Percentiles rank a stretch among this genome's conserved stretches.
Conservation (phyloP, 139 green algal genomes). For the Tetraselmis striata region DNA sequence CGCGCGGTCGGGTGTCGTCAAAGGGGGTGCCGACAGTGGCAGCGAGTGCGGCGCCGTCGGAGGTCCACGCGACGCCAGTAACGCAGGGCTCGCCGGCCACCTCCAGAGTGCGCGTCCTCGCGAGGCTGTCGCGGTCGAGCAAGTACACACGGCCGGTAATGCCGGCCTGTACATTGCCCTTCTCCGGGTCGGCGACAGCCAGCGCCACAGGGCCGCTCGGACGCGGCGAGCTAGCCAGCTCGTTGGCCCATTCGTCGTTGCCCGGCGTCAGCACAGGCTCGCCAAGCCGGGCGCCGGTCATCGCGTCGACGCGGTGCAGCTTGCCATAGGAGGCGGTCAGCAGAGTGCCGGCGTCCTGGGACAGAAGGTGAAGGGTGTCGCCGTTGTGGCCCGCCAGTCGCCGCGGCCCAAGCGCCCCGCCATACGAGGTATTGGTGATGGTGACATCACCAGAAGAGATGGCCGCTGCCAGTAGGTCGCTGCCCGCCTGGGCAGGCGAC, state of each 20-base stretch:
- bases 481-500: not conserved
- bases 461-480: not conserved
- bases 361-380: no score
- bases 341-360: no score
- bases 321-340: not conserved
- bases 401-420: no score
- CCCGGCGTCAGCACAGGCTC: not conserved
- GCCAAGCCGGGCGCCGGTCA: no score
- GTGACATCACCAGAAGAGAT: not conserved
- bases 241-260: not conserved
- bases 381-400: no score
- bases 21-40: not conserved
- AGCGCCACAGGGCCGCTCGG: not conserved
- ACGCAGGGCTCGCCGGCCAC: no score
- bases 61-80: not conserved
- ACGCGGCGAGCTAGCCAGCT: not conserved
- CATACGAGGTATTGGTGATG: not conserved
- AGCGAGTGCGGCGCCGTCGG: not conserved
- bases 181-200: not conserved
- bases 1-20: not conserved
- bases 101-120: no score
- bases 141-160: not conserved
- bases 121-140: not conserved
- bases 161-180: no score
- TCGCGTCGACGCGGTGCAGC: not conserved